Percentiles rank a stretch among this genome's conserved stretches.
Evolutionary conservation across 768 basidiomycete genomes (phyloP).

Genomic region (Scleroderma citrinum): DNA sequence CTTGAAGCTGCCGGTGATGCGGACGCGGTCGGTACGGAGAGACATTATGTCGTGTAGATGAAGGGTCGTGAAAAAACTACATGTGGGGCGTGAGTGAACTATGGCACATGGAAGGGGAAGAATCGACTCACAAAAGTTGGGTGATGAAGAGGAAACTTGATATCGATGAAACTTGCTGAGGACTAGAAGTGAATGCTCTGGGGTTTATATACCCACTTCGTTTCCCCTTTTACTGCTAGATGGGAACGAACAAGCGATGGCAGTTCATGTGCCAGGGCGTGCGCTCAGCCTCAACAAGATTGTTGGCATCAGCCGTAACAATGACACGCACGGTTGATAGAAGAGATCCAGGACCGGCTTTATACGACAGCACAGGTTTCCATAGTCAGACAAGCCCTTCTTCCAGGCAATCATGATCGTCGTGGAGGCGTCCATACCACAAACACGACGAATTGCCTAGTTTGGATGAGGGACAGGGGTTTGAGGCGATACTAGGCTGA

Average conservation of each 20-base stretch:
- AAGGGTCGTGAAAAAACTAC: neutral
- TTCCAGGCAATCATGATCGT: too few species aligned
- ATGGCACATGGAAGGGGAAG: neutral
- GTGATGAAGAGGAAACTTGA: neutral
- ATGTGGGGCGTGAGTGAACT: neutral
- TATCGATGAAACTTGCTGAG: neutral
- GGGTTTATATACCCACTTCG: neutral
- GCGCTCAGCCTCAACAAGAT: neutral
- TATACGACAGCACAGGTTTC: too few species aligned
- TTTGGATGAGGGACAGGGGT: too few species aligned
- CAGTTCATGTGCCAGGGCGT: neutral
- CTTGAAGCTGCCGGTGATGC: conserved; percentile 23
- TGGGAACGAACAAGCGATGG: neutral
- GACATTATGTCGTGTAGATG: conserved; percentile 4
- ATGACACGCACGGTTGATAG: too few species aligned
- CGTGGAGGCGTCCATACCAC: too few species aligned
- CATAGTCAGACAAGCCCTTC: too few species aligned
- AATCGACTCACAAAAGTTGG: neutral
- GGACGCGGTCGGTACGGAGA: conserved; percentile 27
- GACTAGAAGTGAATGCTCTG: neutral
- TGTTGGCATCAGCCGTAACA: neutral
- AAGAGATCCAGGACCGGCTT: too few species aligned
- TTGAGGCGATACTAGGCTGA: too few species aligned
- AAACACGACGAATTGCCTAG: too few species aligned
- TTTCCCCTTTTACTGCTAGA: neutral